Evolutionary conservation across 2,329 filamentous ascomycete species (phyloP), one percentile per base, ranked within the genome.

Genomic region (Pseudogymnoascus sp.): DNA sequence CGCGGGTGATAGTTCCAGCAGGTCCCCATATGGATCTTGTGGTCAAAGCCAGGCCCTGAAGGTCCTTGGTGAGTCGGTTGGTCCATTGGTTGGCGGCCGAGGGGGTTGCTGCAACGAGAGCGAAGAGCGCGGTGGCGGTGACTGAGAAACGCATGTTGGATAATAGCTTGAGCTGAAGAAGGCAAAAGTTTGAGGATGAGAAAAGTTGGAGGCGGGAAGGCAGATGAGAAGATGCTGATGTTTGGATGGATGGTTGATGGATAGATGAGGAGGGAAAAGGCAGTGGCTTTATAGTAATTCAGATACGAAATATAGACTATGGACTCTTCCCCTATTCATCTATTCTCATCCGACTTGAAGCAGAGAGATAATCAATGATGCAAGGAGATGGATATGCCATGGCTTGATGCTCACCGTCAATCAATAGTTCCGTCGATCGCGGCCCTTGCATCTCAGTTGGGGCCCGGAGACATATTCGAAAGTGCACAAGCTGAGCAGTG

Each of bases 341-440:
- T 57, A 10, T 34, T 36, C 28, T 57, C 51, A 57, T 57, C 51
- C 16, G 28, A 57, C 51, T 13, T 57, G 51, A 57, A 34, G 51
- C 51, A 36, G 19, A 34, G 2, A 57, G 6, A 57, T 6, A 34
- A 4, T 16, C 51, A 34, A 57, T 57, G 51, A 57, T 16, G 28
- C 51, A 57, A 57, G 28, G 51, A 57, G n/a, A 57, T 57, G 28
- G 28, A 57, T 34, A 57, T 34, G 51, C 16, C 51, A 57, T 4
- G 11, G 28, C 51, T 57, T 57, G 51, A 36, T 14, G 51, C 51
- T 57, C 51, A 57, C 51, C 51, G 28, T 57, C 28, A 57, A 34
- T 57, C 51, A 57, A 57, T 57, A 57, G 51, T 57, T 21, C 16
- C 51, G 51, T 57, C 51, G 51, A 57, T 57, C 51, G 4, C 28